Evolutionary conservation across 176 grass and related monocot genomes (phyloP).

Genomic region (Oryza meridionalis): DNA sequence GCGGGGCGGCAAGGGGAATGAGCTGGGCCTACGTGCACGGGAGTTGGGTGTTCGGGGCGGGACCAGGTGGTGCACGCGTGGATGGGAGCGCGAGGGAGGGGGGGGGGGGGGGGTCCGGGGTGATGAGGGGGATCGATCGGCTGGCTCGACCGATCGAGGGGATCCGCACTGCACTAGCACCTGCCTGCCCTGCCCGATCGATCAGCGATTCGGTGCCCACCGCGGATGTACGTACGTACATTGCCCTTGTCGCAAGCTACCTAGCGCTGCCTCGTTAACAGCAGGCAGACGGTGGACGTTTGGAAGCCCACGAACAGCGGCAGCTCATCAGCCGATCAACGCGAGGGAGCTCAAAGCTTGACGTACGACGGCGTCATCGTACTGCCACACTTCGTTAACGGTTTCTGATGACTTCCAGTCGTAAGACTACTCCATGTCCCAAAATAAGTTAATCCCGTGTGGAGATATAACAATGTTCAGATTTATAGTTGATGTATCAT

Average conservation of each 20-base stretch:
- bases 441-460: no score
- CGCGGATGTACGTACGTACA: neutral
- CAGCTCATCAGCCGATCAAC: neutral
- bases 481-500: no score
- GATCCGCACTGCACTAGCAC: neutral
- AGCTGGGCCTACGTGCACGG: conserved; percentile 36
- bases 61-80: conserved; percentile 4
- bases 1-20: neutral
- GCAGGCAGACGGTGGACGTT: neutral
- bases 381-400: neutral
- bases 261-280: neutral
- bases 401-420: neutral
- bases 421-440: no score
- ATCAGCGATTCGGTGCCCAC: neutral
- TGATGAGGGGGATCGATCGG: no score
- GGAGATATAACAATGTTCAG: no score
- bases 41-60: conserved; percentile 36
- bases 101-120: no score
- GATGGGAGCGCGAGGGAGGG: neutral
- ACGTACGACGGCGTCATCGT: neutral
- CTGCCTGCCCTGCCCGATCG: neutral
- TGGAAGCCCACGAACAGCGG: neutral
- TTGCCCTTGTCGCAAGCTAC: neutral
- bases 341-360: neutral
- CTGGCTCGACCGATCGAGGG: no score